Base-by-base conservation (phyloP, 805 yeast species). In the Starmerella floris region DNA sequence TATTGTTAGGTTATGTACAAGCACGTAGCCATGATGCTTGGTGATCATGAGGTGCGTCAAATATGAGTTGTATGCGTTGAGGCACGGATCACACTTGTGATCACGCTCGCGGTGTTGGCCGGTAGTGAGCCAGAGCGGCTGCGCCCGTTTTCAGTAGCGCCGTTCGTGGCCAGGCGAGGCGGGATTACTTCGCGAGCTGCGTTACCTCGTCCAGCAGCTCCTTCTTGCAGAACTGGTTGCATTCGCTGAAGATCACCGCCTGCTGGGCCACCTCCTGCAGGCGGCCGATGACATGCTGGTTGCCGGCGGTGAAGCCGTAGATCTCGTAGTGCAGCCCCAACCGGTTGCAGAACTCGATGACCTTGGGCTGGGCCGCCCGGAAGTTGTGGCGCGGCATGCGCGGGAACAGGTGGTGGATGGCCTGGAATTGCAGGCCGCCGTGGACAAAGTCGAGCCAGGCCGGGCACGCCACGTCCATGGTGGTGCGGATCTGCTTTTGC, bases 391-490 rank as follows among this genome's bases (percentile, higher is more conserved):
- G 70, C 20, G 95, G 95, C 53, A 84, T 59, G 45, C 95, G 67
- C 23, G 95, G 95, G 60, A 84, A 84, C 52, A 85, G 66, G 58
- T 84, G 95, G 59, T 84, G 95, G 40, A 84, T 74, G 0, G 87
- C 91, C 58, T 84, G 95, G 65, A 83, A 84, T 60, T 84, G 95
- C 42, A 84, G 69, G 0, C 95, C 95, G 8, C 95, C 95, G 56
- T 84, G 95, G 56, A 84, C 68, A 54, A 75, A 85, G 59, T 84
- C 95, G 38, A 84, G 68, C 95, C 95, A 84, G 48, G 73, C 78
- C 2, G 95, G 95, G 64, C 95, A 84, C 53, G 80, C 88, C 27
- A 84, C 94, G 58, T 84, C 95, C 95, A 84, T 85, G 2, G 95
- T 84, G 1, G 95, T 85, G 53, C 95, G 69, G 2, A 84, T 57